phyloP scores from a whole-genome alignment of 345 rosid species.

The Melaleuca alternifolia region DNA sequence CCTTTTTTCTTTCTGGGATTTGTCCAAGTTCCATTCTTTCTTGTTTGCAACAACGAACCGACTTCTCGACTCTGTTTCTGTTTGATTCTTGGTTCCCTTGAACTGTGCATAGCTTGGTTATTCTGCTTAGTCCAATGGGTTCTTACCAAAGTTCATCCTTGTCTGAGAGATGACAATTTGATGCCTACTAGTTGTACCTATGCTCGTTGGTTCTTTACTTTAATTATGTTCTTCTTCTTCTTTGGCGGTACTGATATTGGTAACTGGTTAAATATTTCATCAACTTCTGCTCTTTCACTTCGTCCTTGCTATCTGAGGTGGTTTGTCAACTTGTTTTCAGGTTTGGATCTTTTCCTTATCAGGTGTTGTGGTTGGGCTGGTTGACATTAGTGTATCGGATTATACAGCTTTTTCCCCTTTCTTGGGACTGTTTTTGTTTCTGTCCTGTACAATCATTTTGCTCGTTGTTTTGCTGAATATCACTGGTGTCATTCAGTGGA shows the following conservation, averaged over 20 bases:
- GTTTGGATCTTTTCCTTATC: background rate
- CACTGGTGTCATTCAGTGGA: background rate
- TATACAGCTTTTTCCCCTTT: background rate
- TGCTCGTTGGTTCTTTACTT: background rate
- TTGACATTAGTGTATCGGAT: background rate
- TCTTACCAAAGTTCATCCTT: background rate
- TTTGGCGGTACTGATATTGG: background rate
- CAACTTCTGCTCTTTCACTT: background rate
- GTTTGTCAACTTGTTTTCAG: background rate
- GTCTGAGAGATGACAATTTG: background rate
- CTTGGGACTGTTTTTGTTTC: background rate
- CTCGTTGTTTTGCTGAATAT: background rate
- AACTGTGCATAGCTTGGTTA: background rate
- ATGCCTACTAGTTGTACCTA: background rate
- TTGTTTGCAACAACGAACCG: background rate
- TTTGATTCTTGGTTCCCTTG: background rate
- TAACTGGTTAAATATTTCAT: background rate
- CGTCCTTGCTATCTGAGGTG: background rate
- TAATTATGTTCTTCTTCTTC: background rate
- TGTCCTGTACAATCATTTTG: background rate
- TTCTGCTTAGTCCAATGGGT: background rate
- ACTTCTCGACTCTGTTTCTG: background rate
- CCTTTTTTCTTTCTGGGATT: constrained; percentile 2
- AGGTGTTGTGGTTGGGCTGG: background rate
- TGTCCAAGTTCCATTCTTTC: constrained; percentile 5